Evolutionary conservation across 805 yeast species (phyloP).

Genomic region (Candida lessepsii): DNA sequence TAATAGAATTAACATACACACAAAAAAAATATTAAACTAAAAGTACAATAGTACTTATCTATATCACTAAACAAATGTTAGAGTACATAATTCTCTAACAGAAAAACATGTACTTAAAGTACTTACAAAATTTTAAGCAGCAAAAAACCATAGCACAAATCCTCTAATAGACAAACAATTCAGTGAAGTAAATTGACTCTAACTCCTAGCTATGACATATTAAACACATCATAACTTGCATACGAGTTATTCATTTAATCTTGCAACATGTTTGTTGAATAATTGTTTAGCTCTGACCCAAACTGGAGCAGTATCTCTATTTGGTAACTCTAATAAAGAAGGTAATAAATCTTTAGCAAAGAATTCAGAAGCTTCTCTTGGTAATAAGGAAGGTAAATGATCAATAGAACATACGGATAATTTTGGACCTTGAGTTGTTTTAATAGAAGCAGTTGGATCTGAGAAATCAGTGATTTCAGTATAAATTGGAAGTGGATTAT

Average conservation of each 20-base stretch:
- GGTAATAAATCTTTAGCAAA: constrained; percentile 88
- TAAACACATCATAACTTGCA: not conserved
- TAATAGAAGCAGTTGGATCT: constrained; percentile 86
- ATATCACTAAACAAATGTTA: no score
- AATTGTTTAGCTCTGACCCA: constrained; percentile 88
- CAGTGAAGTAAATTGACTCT: no score
- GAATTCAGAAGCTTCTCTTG: constrained; percentile 95
- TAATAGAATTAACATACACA: no score
- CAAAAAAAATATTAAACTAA: no score
- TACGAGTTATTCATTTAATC: constrained; percentile 37
- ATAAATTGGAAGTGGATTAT: constrained; percentile 96
- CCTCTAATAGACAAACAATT: no score
- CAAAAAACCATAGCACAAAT: no score
- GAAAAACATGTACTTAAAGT: not conserved
- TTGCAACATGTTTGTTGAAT: constrained; percentile 80
- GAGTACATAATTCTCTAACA: no score
- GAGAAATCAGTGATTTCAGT: constrained; percentile 84
- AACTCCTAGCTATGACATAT: not conserved
- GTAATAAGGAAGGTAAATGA: constrained; percentile 91
- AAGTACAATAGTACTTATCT: no score
- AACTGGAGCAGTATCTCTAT: constrained; percentile 79
- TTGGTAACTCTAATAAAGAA: constrained; percentile 77
- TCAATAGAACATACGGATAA: constrained; percentile 92
- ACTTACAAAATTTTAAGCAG: no score
- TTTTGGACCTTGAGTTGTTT: constrained; percentile 77